These are phyloP conservation scores for Umbilicaria muhlenbergii DNA, from an alignment of 495 filamentous ascomycete genomes.

Conservation along the genomic window DNA sequence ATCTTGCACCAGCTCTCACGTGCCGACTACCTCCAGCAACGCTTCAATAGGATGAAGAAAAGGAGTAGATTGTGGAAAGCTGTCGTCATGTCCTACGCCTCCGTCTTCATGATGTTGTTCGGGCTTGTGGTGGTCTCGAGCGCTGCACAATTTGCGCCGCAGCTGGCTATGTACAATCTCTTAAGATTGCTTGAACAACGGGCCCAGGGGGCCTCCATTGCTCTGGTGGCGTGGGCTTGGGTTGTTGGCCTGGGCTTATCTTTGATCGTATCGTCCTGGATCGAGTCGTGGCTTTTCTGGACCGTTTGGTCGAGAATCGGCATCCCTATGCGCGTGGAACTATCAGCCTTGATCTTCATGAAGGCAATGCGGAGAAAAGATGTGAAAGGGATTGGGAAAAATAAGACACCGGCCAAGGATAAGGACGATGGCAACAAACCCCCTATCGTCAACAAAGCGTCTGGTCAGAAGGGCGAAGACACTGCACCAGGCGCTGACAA, in stretches of 20 bases:
- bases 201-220: constrained; percentile 20
- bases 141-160: constrained; percentile 49
- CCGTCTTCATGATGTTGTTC: constrained; percentile 36
- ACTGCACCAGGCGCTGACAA: constrained; percentile 5
- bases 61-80: constrained; percentile 44
- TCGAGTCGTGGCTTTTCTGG: constrained; percentile 52
- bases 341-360: constrained; percentile 58
- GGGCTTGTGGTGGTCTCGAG: constrained; percentile 34
- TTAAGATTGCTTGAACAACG: constrained; percentile 46
- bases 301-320: constrained; percentile 44
- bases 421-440: neutral
- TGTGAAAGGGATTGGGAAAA: constrained; percentile 39
- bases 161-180: constrained; percentile 50
- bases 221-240: constrained; percentile 47
- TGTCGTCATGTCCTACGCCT: constrained; percentile 38
- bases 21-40: constrained; percentile 26
- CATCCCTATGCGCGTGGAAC: constrained; percentile 50
- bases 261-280: constrained; percentile 37
- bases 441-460: neutral
- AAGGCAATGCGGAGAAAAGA: constrained; percentile 73
- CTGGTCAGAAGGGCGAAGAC: constrained; percentile 5
- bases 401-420: constrained; percentile 13
- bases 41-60: constrained; percentile 35
- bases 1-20: constrained; percentile 33
- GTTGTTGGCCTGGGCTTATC: constrained; percentile 43